Evolutionary conservation across 2,329 filamentous ascomycete genomes (phyloP).

Genomic region (Albifimbria verrucaria): DNA sequence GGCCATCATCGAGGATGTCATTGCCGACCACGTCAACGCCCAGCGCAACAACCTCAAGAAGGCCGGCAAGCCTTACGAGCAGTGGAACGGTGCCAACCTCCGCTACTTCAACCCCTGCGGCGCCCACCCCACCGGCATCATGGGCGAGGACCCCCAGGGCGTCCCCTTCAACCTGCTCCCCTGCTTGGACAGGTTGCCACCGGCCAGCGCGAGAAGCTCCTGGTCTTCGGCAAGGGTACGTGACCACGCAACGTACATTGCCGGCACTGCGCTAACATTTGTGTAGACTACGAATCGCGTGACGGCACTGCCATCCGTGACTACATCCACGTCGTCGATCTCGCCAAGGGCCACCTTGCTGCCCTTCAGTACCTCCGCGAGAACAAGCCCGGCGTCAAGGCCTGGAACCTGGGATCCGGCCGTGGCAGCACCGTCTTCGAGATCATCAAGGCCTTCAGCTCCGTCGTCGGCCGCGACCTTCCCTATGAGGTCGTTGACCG

Average conservation of each 20-base stretch:
- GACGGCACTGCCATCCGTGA: constrained; percentile 95
- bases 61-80: constrained; percentile 69
- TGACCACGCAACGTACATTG: constrained; percentile 4
- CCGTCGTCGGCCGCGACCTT: constrained; percentile 80
- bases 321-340: constrained; percentile 95
- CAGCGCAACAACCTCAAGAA: constrained; percentile 82
- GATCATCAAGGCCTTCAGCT: constrained; percentile 92
- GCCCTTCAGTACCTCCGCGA: constrained; percentile 88
- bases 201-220: constrained; percentile 87
- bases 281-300: constrained; percentile 83
- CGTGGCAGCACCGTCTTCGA: constrained; percentile 95
- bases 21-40: constrained; percentile 85
- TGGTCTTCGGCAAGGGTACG: constrained; percentile 91
- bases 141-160: constrained; percentile 97
- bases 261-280: constrained; percentile 13
- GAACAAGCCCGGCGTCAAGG: constrained; percentile 82
- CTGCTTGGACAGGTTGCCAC: constrained; percentile 94
- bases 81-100: constrained; percentile 90
- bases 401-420: constrained; percentile 95
- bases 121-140: constrained; percentile 89
- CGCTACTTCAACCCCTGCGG: constrained; percentile 98
- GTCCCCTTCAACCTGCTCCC: constrained; percentile 95
- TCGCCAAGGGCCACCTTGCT: constrained; percentile 79
- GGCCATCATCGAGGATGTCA: constrained; percentile 84
- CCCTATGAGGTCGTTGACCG: constrained; percentile 82